Base-by-base conservation (phyloP, 176 grass and related monocot species). In the Aegilops speltoides region DNA sequence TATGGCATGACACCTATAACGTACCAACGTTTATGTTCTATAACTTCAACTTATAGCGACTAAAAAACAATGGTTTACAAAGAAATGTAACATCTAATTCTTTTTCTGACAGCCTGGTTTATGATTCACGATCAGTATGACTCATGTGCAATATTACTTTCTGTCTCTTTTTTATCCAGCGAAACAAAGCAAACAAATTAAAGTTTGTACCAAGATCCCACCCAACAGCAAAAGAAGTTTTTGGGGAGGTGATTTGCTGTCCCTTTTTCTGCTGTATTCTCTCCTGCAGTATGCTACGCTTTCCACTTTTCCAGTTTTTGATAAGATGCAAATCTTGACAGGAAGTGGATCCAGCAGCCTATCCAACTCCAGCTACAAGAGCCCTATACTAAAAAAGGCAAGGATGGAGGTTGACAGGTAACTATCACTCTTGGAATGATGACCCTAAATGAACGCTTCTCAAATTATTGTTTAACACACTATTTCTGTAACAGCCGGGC, bases 181-280 rank as follows among this genome's bases (percentile, higher is more conserved):
- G 71, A 92, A 66, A 86, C 78, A 83, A 38, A 89, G 90, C 73
- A 92, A 92, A 50, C 86, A 92, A 66, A 86, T 86, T 77, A 92
- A 92, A 86, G 33, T 92, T 9, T 89, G 87, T 74, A 79, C 77
- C 15, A 92, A 92, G 82, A 70, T 92, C 16, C 90, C 90, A 83
- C 86, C 83, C 19, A 86, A 60, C 79, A 89, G 84, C 73, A 92
- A 89, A 89, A 89, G 90, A 83, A 69, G 90, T 79, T 89, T 86
- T 26, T 89, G 38, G 15, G 89, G 82, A 85, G 85, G 89, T 91
- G 12, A 74, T 81, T 63, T 69, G 15, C 41, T 34, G 25, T 69
- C 68, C 67, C 43, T 32, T 1, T 68, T 84, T 84, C 33, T 80
- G 1, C 16, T 87, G 14, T 20, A 20, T 70, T 61, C 26, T 63